Base-by-base conservation (phyloP, 1,284 basidiomycete genomes). In the Cryptococcus sp. region DNA sequence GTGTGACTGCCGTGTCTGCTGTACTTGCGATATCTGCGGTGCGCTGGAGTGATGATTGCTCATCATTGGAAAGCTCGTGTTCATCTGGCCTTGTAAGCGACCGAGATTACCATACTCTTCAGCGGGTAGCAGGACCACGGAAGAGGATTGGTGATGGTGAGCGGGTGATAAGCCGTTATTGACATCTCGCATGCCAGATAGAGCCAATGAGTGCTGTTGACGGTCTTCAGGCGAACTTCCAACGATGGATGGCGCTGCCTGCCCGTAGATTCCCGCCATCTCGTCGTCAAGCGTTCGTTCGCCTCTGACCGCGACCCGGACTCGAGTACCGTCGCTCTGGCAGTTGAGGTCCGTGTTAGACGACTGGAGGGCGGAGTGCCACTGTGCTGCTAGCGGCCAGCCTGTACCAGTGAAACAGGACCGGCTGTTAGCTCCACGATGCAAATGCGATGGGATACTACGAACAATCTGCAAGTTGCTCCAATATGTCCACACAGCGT, bases 251-350 rank as follows among this genome's bases (percentile, higher is more conserved):
- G 52, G 50, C 11, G 57, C 53, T 17, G 47, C 25, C 17, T 49
- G 54, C 22, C 59, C 59, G 25, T 60, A 60, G 27, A 60, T 56
- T 20, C 54, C 59, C 39, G 40, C 59, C 25, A 60, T 16, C 35
- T 60, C 59, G 44, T 60, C 59, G 35, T 60, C 59, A 19, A 60
- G 31, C 15, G 54, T 60, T 16, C 59, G 41, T 35, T 60, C 59
- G 15, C 53, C 54, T 31, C 49, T 44, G 20, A 60, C 54, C 4
- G 59, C 54, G 6, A 53, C 46, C 11, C 59, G 54, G 5, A 57
- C 35, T 13, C 51, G 54, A 3, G 44, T 47, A n/a, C 46, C 45
- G 17, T 46, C 52, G 13, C 25, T 19, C 45, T 59, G 52, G 10
- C 53, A 20, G 3, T 52, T 35, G 3, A 54, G 45, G 2, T 39